These are phyloP conservation scores for Musa acuminata DNA, from an alignment of 176 grass and related monocot species.

Conservation along the genomic window DNA sequence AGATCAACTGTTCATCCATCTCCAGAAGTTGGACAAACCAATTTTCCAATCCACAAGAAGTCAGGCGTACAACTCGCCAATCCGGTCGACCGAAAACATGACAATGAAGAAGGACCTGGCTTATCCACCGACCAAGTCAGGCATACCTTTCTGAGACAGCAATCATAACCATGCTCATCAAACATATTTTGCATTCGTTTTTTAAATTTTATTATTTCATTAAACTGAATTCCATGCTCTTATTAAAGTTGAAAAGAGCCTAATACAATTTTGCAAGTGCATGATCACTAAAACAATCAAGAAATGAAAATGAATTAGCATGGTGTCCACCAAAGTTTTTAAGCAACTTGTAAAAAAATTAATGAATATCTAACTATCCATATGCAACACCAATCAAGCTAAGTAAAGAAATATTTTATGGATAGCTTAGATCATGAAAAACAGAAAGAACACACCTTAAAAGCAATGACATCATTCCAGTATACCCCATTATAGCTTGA, in stretches of 20 bases:
- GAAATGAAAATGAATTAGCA: too few relatives aligned
- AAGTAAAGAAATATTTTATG: not conserved
- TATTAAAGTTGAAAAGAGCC: too few relatives aligned
- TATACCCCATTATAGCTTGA: conserved; percentile 88
- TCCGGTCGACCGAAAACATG: not conserved
- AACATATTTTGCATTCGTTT: too few relatives aligned
- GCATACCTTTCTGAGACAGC: too few relatives aligned
- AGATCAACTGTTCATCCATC: not conserved
- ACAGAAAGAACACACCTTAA: conserved; percentile 39
- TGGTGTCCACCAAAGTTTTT: too few relatives aligned
- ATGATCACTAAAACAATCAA: too few relatives aligned
- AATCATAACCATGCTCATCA: too few relatives aligned
- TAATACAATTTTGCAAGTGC: too few relatives aligned
- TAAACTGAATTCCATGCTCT: too few relatives aligned
- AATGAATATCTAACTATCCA: too few relatives aligned
- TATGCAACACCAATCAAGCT: not conserved
- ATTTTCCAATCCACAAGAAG: not conserved
- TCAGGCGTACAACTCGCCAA: not conserved
- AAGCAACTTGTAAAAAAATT: too few relatives aligned
- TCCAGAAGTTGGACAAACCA: not conserved
- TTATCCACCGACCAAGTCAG: not conserved
- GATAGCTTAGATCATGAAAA: not conserved
- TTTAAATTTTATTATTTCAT: too few relatives aligned
- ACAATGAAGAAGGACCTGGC: not conserved
- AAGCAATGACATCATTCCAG: conserved; percentile 75